These are phyloP conservation scores for Zygosaccharomyces lentus DNA, from an alignment of 805 yeast genomes.

Conservation along the genomic window DNA sequence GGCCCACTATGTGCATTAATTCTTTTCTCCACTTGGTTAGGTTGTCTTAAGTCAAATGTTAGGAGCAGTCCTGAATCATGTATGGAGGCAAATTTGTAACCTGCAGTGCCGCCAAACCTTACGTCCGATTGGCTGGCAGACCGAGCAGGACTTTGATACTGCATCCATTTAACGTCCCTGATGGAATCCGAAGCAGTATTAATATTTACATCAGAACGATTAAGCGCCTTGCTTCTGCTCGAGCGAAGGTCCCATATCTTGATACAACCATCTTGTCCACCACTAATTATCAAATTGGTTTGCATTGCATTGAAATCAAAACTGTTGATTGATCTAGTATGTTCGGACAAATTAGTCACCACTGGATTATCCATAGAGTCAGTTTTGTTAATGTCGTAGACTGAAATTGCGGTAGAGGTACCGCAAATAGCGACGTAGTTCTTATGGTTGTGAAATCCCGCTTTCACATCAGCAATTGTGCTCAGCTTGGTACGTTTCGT, in stretches of 20 bases:
- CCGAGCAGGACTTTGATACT: conserved; percentile 34
- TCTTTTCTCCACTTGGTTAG: conserved; percentile 57
- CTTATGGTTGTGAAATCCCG: conserved; percentile 31
- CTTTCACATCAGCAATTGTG: conserved; percentile 35
- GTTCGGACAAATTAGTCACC: conserved; percentile 29
- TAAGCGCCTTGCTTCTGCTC: conserved; percentile 40
- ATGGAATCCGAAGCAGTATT: conserved; percentile 67
- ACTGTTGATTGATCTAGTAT: conserved; percentile 35
- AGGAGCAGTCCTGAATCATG: conserved; percentile 88
- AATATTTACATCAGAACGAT: conserved; percentile 29
- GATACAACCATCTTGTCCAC: conserved; percentile 77
- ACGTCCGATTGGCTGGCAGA: conserved; percentile 28
- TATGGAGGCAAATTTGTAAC: conserved; percentile 63
- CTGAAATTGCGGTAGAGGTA: conserved; percentile 32
- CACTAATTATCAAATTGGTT: conserved; percentile 46
- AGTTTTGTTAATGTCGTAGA: conserved; percentile 31
- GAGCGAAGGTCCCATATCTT: conserved; percentile 64
- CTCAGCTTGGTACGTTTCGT: conserved; percentile 28
- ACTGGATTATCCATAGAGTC: conserved; percentile 20
- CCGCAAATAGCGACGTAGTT: conserved; percentile 33
- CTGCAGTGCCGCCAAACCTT: conserved; percentile 29
- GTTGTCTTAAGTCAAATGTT: conserved; percentile 78
- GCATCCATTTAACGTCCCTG: conserved; percentile 52
- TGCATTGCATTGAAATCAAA: conserved; percentile 36
- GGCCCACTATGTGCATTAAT: conserved; percentile 90